Conservation (phyloP, 2,329 filamentous ascomycete species). For the Diaporthe amygdali region DNA sequence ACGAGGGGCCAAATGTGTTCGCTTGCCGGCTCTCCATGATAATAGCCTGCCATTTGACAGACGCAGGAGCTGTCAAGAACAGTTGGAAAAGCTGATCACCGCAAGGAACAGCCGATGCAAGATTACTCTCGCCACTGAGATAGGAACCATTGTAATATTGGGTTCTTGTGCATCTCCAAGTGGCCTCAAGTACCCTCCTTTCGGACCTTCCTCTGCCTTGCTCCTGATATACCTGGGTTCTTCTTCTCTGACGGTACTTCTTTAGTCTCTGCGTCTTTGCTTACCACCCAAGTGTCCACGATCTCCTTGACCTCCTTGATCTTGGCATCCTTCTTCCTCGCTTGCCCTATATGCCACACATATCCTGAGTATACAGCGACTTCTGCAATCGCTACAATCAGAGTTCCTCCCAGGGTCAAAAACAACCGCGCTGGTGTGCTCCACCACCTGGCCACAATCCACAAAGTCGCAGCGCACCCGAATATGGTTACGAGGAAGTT, state of each 20-base stretch:
- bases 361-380: conserved; percentile 80
- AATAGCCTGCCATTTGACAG: background rate
- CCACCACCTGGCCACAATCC: conserved; percentile 81
- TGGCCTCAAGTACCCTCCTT: conserved; percentile 17
- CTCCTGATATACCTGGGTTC: background rate
- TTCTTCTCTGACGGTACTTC: conserved; percentile 16
- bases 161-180: background rate
- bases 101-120: background rate
- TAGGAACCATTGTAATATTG: background rate
- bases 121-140: background rate
- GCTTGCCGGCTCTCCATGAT: too few relatives aligned
- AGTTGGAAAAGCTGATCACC: too few relatives aligned
- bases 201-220: conserved; percentile 28
- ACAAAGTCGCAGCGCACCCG: conserved; percentile 77
- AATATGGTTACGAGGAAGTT: conserved; percentile 90
- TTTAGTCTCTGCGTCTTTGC: conserved; percentile 36
- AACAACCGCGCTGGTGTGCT: conserved; percentile 72
- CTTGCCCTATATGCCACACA: conserved; percentile 72
- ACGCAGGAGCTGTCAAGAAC: background rate
- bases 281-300: conserved; percentile 73
- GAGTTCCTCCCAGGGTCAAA: conserved; percentile 72
- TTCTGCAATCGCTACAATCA: conserved; percentile 75
- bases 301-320: conserved; percentile 72
- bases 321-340: conserved; percentile 66
- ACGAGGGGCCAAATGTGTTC: rapidly evolving